phyloP scores from a whole-genome alignment of 2,329 filamentous ascomycete genomes.

The Dactylonectria estremocensis region DNA sequence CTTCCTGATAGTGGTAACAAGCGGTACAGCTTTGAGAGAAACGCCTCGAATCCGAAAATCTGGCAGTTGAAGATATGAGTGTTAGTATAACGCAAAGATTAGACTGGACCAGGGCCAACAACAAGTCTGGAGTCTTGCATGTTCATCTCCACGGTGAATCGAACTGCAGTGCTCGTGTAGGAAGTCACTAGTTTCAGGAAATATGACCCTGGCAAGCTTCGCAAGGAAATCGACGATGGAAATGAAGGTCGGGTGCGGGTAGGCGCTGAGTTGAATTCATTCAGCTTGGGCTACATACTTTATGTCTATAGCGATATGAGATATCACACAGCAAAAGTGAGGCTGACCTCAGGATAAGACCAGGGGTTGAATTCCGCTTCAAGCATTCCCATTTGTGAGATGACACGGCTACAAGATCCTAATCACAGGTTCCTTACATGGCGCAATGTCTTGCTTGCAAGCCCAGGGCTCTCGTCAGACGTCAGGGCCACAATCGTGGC shows the following conservation, averaged over 20 bases:
- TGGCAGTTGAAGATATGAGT: slow-evolving; percentile 47
- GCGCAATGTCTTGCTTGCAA: too few relatives aligned
- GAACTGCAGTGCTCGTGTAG: background rate
- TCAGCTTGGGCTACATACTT: background rate
- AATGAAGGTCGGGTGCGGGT: background rate
- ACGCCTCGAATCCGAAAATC: slow-evolving; percentile 97
- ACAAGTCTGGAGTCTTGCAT: slow-evolving; percentile 71
- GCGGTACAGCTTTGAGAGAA: slow-evolving; percentile 98
- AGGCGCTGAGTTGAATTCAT: background rate
- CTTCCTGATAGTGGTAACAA: slow-evolving; percentile 99
- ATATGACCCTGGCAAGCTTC: background rate
- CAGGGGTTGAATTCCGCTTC: too few relatives aligned
- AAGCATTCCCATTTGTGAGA: too few relatives aligned
- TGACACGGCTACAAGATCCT: too few relatives aligned
- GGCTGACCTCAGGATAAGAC: background rate
- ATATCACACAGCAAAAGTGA: background rate
- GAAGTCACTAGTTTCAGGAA: background rate
- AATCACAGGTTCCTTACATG: too few relatives aligned
- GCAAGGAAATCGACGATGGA: background rate
- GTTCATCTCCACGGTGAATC: background rate
- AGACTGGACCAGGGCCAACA: slow-evolving; percentile 95
- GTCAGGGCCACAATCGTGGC: too few relatives aligned
- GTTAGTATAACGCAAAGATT: slow-evolving; percentile 32
- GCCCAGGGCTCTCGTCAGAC: too few relatives aligned
- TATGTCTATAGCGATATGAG: background rate